Conservation (phyloP, 768 basidiomycete genomes). For the Phaeotremella fagi region DNA sequence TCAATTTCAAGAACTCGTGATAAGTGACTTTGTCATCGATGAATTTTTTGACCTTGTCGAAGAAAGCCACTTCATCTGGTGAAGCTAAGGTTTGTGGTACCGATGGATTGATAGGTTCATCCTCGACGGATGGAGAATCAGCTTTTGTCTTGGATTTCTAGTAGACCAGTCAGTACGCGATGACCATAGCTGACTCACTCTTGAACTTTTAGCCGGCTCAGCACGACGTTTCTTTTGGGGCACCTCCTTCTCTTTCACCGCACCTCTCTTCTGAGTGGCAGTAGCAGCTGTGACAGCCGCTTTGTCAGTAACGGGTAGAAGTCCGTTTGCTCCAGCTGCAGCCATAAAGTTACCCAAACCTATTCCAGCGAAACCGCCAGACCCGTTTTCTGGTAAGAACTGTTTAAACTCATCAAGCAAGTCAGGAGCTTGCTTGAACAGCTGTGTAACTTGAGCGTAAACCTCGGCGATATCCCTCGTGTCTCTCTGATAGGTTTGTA, state of each 20-base stretch:
- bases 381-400: conserved; percentile 46
- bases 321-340: conserved; percentile 13
- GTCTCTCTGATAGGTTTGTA: conserved; percentile 56
- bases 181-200: conserved; percentile 23
- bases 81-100: conserved; percentile 42
- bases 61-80: conserved; percentile 78
- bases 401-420: conserved; percentile 50
- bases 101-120: conserved; percentile 15
- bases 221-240: conserved; percentile 29
- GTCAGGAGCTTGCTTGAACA: conserved; percentile 48
- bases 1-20: conserved; percentile 86
- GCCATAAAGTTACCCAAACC: conserved; percentile 32
- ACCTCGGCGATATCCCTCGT: conserved; percentile 56
- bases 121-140: conserved; percentile 36
- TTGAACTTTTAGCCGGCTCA: conserved; percentile 30
- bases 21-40: conserved; percentile 53
- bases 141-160: conserved; percentile 42
- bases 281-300: conserved; percentile 4
- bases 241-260: conserved; percentile 27
- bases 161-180: conserved; percentile 6
- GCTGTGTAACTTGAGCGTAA: conserved; percentile 48
- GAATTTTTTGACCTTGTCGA: conserved; percentile 70
- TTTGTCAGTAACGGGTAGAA: conserved; percentile 7
- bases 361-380: conserved; percentile 34
- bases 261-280: conserved; percentile 17